Evolutionary conservation across 2,329 filamentous ascomycete species (phyloP), one percentile per base, ranked within the genome.

Genomic region (Lasiodiplodia hormozganensis): DNA sequence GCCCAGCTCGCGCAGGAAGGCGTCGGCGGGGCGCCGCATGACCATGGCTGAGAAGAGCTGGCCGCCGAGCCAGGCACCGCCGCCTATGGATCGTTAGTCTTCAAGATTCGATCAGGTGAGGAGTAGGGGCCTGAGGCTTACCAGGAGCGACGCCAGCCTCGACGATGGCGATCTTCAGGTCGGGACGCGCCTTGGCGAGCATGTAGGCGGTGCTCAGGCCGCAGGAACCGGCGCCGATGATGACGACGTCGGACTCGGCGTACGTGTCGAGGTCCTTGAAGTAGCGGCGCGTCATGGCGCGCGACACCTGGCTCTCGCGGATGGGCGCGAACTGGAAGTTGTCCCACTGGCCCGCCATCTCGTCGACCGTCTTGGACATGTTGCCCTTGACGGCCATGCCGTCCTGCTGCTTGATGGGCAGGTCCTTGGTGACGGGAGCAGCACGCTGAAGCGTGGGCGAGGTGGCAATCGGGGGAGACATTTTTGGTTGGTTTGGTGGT

Each of bases 1-100:
- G 69, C 92, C 93, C 18, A 97, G 81, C 75, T 96, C 93, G 52
- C 86, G 85, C 69, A 97, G 84, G 84, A 97, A 97, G 68, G 87
- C 87, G 77, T 97, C 92, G 65, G 94, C 94, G 14, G 94, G 93
- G 85, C 96, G 96, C 75, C 94, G 91, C 90, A 97, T 94, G 60
- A 97, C 87, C 94, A 97, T 97, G 77, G 94, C 94, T 70, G 89
- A 92, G 88, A 97, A 97, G 69, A 97, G 91, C 84, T 97, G 94
- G 21, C 94, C 94, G 69, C 94, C 94, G 56, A 97, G 89, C 94
- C 94, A 97, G 70, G 93, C 94, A 75, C 94, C 94, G 72, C 94
- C 94, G 70, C 92, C 92, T 65, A 11, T 21, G 7, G 2, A 3
- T 8, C 10, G 38, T 67, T 4, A 67, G 65, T 21, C 12, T 3